Conservation (phyloP, 139 green algal genomes). For the Chlorella sp. region DNA sequence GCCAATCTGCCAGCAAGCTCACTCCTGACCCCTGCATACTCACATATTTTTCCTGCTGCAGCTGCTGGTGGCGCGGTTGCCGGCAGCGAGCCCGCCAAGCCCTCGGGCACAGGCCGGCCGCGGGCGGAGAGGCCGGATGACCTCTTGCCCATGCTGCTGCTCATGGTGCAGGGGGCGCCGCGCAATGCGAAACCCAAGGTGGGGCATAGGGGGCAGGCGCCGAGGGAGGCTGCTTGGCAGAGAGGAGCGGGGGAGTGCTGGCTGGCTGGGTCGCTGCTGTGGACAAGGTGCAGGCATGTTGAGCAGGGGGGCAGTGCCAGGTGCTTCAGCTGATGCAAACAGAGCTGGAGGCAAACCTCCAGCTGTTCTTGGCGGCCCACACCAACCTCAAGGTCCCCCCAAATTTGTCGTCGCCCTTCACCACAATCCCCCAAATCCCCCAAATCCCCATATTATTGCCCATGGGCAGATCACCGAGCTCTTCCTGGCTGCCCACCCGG, state of each 20-base stretch:
- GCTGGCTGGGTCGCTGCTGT: no score
- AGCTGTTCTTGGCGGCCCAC: conserved; percentile 54
- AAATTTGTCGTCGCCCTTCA: no score
- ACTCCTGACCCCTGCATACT: not conserved
- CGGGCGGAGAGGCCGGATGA: conserved; percentile 31
- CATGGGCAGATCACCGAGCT: conserved; percentile 38
- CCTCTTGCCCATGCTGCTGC: conserved; percentile 47
- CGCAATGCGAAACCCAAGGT: no score
- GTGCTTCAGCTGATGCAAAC: no score
- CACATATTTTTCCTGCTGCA: not conserved
- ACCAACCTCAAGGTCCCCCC: conserved; percentile 51
- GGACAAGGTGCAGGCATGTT: no score
- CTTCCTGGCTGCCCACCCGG: conserved; percentile 55
- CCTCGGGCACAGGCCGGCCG: not conserved
- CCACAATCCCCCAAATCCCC: no score
- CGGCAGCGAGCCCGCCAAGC: not conserved
- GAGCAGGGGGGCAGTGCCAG: no score
- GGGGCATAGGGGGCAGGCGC: no score
- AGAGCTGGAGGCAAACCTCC: not conserved
- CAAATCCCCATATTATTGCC: no score
- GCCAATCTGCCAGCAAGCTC: no score
- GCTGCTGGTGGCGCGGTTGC: not conserved
- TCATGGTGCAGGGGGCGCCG: conserved; percentile 42
- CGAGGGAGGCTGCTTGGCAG: not conserved
- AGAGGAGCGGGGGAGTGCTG: not conserved